Percentiles rank a stretch among this genome's conserved stretches.
Evolutionary conservation across 1,284 basidiomycete genomes (phyloP).

Genomic region (Pseudozyma sp.): DNA sequence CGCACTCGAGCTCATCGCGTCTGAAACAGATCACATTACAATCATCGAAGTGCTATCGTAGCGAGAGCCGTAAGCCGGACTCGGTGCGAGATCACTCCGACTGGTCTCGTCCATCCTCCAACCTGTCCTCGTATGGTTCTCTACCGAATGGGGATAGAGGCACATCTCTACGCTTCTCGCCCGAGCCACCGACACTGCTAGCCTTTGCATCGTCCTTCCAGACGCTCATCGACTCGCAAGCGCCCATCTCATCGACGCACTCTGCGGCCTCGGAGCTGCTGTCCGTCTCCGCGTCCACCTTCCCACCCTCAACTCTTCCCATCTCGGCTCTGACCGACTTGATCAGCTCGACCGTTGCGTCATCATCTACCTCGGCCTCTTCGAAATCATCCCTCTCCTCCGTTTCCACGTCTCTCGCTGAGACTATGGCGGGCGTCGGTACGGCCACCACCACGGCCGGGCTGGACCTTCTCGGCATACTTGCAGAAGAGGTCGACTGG

Average conservation of each 20-base stretch:
- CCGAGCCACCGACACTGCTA: slow-evolving; percentile 26
- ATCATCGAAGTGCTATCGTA: background rate
- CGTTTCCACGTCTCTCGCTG: slow-evolving; percentile 15
- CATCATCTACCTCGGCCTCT: slow-evolving; percentile 16
- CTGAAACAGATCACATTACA: too few relatives aligned
- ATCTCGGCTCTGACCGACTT: slow-evolving; percentile 28
- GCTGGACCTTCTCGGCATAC: slow-evolving; percentile 32
- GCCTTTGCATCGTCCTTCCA: slow-evolving; percentile 41
- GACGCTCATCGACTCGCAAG: slow-evolving; percentile 39
- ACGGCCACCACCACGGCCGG: slow-evolving; percentile 26
- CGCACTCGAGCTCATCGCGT: too few relatives aligned
- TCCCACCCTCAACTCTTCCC: slow-evolving; percentile 40
- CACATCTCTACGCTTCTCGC: slow-evolving; percentile 7
- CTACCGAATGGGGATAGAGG: background rate
- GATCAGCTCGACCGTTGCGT: slow-evolving; percentile 15
- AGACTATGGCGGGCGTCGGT: slow-evolving; percentile 10
- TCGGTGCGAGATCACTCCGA: too few relatives aligned
- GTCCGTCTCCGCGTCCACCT: slow-evolving; percentile 29
- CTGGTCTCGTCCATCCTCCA: background rate
- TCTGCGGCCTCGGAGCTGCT: slow-evolving; percentile 43
- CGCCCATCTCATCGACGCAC: slow-evolving; percentile 34
- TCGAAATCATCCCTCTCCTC: slow-evolving; percentile 43
- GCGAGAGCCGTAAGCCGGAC: background rate
- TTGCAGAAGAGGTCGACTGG: slow-evolving; percentile 44
- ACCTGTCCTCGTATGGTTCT: background rate